A percentile compares a stretch with the other conserved stretches of the same genome.
phyloP scores from a whole-genome alignment of 768 basidiomycete genomes.

The Hydnomerulius pinastri region DNA sequence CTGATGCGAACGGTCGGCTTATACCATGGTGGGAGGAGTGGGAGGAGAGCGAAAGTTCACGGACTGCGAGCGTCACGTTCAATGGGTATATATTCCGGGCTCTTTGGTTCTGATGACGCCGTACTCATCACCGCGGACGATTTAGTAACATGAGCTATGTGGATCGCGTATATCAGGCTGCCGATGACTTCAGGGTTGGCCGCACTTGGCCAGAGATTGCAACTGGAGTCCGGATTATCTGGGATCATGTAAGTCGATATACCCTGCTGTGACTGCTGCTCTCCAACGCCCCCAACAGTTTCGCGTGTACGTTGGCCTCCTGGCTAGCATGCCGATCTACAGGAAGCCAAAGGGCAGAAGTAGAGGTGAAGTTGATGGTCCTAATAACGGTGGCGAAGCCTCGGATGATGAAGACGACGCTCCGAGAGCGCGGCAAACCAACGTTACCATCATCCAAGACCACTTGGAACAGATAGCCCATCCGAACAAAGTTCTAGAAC shows the following conservation, averaged over 20 bases:
- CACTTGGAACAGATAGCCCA: conserved; percentile 27
- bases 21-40: conserved; percentile 37
- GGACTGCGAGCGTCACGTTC: conserved; percentile 18
- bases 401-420: conserved; percentile 28
- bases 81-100: conserved; percentile 33
- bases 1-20: conserved; percentile 20
- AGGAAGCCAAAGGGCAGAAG: conserved; percentile 25
- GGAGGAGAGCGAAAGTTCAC: conserved; percentile 27
- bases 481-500: conserved; percentile 32
- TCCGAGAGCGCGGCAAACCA: conserved; percentile 23
- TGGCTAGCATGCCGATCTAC: conserved; percentile 32
- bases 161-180: conserved; percentile 28
- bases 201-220: conserved; percentile 33
- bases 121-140: background rate
- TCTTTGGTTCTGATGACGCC: background rate
- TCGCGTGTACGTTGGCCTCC: conserved; percentile 32
- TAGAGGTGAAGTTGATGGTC: conserved; percentile 26
- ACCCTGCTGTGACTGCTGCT: background rate
- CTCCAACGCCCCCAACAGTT: conserved; percentile 21
- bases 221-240: conserved; percentile 27
- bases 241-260: conserved; percentile 29
- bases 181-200: conserved; percentile 34
- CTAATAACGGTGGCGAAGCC: conserved; percentile 33
- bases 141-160: conserved; percentile 12
- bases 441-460: conserved; percentile 28